Base-by-base conservation (phyloP, 768 basidiomycete genomes). In the Lactifluus piperatus region DNA sequence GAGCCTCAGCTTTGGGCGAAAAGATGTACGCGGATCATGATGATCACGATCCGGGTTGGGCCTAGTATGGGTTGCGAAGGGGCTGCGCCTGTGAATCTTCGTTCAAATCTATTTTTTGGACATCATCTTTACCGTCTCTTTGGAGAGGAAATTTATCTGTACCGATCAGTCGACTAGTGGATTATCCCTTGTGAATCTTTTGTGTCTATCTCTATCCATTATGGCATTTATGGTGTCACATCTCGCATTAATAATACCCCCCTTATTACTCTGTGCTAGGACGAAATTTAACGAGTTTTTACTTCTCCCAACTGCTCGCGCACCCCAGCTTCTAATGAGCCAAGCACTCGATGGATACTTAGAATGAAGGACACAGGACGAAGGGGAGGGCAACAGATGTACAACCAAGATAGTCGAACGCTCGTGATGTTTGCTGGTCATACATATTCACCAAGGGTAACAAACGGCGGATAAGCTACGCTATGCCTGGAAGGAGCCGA, bases 1-100 rank as follows among this genome's bases (percentile, higher is more conserved):
- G 22, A 89, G 86, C 67, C 73, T 90, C 18, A 84, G 75, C 62
- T 85, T 86, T 69, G 83, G 83, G 29, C 77, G 85, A 50, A 77
- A 79, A 27, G 69, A 66, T 53, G 66, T 71, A 3, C 36, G 46
- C 52, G 48, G 59, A 43, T 57, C 55, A 45, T 46, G 39, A 37
- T 32, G 54, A 47, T 53, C 32, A 49, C 32, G 29, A 30, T 43
- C 41, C 43, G 49, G 43, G 8, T 24, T 30, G 29, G 18, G 30
- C 48, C 43, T 13, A 45, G 32, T 36, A 20, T 55, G 27, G 48
- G 16, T n/a, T 50, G 32, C 18, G 16, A 27, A n/a, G n/a, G 18
- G 29, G 30, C 10, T 49, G 29, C 37, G 53, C 29, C n/a, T 44
- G 22, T 37, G 20, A 26, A 36, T 27, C 6, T 14, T 30, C 27